Conservation (phyloP, 139 green algal species). For the Asterochloris erici region DNA sequence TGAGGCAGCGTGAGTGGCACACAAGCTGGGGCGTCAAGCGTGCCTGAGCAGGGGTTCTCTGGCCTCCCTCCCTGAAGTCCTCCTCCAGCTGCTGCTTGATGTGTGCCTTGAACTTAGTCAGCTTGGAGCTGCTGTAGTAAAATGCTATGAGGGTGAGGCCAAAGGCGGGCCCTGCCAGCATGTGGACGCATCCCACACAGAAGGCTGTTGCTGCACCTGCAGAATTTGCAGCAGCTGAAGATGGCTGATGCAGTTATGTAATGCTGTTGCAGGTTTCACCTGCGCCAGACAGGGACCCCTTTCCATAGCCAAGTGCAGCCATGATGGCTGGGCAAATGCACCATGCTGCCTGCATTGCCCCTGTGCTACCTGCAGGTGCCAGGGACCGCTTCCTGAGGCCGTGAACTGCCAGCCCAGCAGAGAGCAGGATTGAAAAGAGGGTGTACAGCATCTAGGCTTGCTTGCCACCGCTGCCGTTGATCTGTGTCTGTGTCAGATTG, state of each 20-base stretch:
- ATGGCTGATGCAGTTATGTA: too few relatives aligned
- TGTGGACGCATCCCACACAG: constrained; percentile 9
- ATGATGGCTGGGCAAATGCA: neutral
- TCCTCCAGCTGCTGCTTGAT: constrained; percentile 34
- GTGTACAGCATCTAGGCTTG: too few relatives aligned
- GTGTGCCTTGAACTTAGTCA: constrained; percentile 29
- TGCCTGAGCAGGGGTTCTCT: constrained; percentile 11
- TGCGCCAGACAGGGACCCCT: constrained; percentile 5
- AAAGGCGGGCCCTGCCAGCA: constrained; percentile 6
- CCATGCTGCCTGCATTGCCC: too few relatives aligned
- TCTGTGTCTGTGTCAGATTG: too few relatives aligned
- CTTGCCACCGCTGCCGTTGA: too few relatives aligned
- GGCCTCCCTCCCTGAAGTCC: constrained; percentile 23
- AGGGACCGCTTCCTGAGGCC: too few relatives aligned
- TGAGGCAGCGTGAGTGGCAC: too few relatives aligned
- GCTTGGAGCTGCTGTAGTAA: constrained; percentile 25
- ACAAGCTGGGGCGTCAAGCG: too few relatives aligned
- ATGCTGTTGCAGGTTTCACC: too few relatives aligned
- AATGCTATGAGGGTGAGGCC: constrained; percentile 26
- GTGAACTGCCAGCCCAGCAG: too few relatives aligned
- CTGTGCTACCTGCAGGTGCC: too few relatives aligned
- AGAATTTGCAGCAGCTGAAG: neutral
- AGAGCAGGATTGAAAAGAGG: too few relatives aligned
- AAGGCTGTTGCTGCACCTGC: constrained; percentile 18
- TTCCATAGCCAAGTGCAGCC: neutral